A percentile compares a stretch with the other conserved stretches of the same genome.
These are phyloP conservation scores for Cryphonectria parasitica DNA, from an alignment of 2,329 filamentous ascomycete genomes.

Conservation along the genomic window DNA sequence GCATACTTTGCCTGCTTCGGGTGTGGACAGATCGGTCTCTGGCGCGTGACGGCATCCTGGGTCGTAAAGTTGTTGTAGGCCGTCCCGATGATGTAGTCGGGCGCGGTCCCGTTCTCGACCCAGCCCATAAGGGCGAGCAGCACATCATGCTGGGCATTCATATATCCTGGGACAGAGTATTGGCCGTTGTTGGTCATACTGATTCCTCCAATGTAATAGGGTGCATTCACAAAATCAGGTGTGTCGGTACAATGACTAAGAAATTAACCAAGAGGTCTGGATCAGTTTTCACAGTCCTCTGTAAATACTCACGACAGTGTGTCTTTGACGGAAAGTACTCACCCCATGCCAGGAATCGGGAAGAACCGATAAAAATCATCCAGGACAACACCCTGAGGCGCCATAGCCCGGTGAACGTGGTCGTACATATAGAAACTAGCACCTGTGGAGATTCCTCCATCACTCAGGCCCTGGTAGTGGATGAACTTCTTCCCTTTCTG, in stretches of 20 bases:
- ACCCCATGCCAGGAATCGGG: constrained; percentile 51
- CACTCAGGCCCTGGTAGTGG: constrained; percentile 48
- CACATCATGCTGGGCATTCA: constrained; percentile 32
- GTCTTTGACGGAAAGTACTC: not conserved
- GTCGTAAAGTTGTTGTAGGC: constrained; percentile 8
- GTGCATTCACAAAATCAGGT: constrained; percentile 1
- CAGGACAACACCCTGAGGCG: not conserved
- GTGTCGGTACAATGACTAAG: constrained; percentile 8
- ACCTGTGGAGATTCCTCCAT: constrained; percentile 47
- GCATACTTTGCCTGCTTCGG: not conserved
- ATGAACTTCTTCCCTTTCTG: constrained; percentile 48
- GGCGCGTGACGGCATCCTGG: not conserved
- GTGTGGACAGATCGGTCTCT: not conserved
- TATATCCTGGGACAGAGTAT: not conserved
- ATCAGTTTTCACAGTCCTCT: not conserved
- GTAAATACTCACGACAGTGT: not conserved
- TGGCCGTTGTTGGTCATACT: constrained; percentile 3
- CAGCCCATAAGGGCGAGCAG: constrained; percentile 35
- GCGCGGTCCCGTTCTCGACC: constrained; percentile 38
- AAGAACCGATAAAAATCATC: constrained; percentile 42
- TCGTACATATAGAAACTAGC: constrained; percentile 29
- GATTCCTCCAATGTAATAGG: not conserved
- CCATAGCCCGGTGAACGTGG: not conserved
- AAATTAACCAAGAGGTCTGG: not conserved
- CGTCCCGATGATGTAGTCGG: constrained; percentile 25